Percentiles rank a stretch among this genome's conserved stretches.
phyloP scores from a whole-genome alignment of 345 rosid genomes.

The Aquilaria yunnanensis region DNA sequence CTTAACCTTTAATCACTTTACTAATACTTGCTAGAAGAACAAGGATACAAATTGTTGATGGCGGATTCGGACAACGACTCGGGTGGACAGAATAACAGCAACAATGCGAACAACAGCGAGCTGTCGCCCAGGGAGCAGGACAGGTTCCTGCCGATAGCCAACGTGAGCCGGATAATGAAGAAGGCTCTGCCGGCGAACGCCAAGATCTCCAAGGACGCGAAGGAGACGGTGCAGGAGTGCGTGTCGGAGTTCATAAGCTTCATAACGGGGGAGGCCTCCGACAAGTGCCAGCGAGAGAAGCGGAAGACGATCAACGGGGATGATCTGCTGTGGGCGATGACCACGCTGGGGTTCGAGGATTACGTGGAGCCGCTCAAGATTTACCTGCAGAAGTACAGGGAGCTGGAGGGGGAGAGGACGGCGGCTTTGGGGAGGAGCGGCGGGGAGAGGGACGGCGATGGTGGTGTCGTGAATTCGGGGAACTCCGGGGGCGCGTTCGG shows the following conservation, averaged over 20 bases:
- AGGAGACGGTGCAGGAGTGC: slow-evolving; percentile 62
- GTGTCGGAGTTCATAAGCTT: slow-evolving; percentile 64
- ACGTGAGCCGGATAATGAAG: slow-evolving; percentile 62
- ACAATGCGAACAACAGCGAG: slow-evolving; percentile 22
- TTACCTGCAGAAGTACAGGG: slow-evolving; percentile 47
- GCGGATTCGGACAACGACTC: slow-evolving; percentile 59
- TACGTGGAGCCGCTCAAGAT: slow-evolving; percentile 49
- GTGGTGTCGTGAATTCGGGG: slow-evolving; percentile 10
- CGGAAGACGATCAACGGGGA: slow-evolving; percentile 70
- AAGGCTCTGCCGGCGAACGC: slow-evolving; percentile 57
- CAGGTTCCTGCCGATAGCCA: slow-evolving; percentile 49
- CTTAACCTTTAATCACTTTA: no score
- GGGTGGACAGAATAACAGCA: slow-evolving; percentile 21
- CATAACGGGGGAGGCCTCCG: slow-evolving; percentile 57
- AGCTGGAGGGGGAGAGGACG: slow-evolving; percentile 51
- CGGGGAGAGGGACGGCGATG: slow-evolving; percentile 19
- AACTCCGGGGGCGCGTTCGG: slow-evolving; percentile 15
- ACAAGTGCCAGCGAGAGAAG: slow-evolving; percentile 58
- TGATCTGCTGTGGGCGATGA: slow-evolving; percentile 62
- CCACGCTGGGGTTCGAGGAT: slow-evolving; percentile 55
- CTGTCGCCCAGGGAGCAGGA: slow-evolving; percentile 37
- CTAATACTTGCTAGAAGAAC: no score
- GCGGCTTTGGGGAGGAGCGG: slow-evolving; percentile 22
- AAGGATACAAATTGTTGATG: slow-evolving; percentile 14
- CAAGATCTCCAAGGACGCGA: slow-evolving; percentile 57